Base-by-base conservation (phyloP, 306 rosid genomes). In the Citrullus colocynthis region DNA sequence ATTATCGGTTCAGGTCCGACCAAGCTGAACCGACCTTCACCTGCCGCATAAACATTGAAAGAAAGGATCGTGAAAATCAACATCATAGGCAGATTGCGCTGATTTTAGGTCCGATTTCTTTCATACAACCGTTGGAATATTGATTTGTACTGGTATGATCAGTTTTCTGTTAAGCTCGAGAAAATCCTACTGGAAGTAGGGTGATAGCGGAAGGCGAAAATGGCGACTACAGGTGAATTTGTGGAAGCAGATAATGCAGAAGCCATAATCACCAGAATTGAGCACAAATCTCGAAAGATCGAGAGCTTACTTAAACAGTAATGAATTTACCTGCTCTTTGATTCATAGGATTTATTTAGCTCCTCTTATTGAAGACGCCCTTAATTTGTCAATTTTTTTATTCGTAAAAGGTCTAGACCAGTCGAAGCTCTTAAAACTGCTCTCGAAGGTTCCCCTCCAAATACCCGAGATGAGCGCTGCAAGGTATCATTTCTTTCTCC, bases 371-470 rank as follows among this genome's bases (percentile, higher is more conserved):
- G 14, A 10, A 76, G 66, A 52, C 16, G 12, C 6, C 17, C 17
- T 24, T 65, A 21, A 32, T 13, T 16, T 18, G 56, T 17, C 42
- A 61, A 1, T 57, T 20, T 39, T 78, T 75, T 58, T 3, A 14
- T 84, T 58, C 81, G 9, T 86, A 52, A 77, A 48, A 92, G 99
- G 88, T 89, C 78, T 66, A 95, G 87, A 74, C 92, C 90, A 1
- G 91, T 95, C 18, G 97, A 95, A 85, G 97, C 99, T 32, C 93
- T 95, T 30, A 95, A 89, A 89, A 95, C 99, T 59, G 99, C 99
- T 2, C 97, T 95, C 34, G 99, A 95, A 88, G 97, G 99, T 67
- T 88, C 97, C 32, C 91, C 89, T 85, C 97, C 92, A 73, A 88
- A 87, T 80, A 90, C 93, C 83, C 75, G 88, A 60, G 97, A 92